Base-by-base conservation (phyloP, 2,329 filamentous ascomycete genomes). In the Graphiopsis chlorocephala region DNA sequence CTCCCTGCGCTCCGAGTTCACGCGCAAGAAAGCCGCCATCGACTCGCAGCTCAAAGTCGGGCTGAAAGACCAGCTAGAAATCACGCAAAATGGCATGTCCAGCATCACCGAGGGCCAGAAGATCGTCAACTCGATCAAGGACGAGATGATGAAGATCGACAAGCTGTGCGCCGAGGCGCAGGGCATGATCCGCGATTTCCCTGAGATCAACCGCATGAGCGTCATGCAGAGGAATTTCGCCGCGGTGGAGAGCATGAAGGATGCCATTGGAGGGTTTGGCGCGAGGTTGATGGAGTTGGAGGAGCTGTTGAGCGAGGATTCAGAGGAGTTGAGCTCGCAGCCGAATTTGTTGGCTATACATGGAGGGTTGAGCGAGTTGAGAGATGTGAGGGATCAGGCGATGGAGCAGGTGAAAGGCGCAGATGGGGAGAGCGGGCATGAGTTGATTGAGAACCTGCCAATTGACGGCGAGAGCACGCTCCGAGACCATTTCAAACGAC, bases 71-170 rank as follows among this genome's bases (percentile, higher is more conserved):
- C 95, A 99, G 83, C 86, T 99, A 65, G 92, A 97, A 80, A 90
- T 93, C 63, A 97, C 95, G 12, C 94, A 98, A 80, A 86, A 90
- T 70, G 95, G 95, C 77, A 97, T 99, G 88, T 90, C 82, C 69
- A 91, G 91, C 68, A 89, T 99, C 69, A 88, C 87, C 52, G 93
- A 97, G 75, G 93, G 93, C 64, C 93, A 98, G 79, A 91, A 93
- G 77, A 92, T 92, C 67, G 91, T 99, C 38, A 90, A 92, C 75
- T 87, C 90, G 72, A 97, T 97, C 80, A 97, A 96, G 78, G 94
- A 98, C 70, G 95, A 99, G 81, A 95, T 99, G 87, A 93, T 96
- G 84, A 96, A 94, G 80, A 98, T 99, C 73, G 95, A 99, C 82
- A 93, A 92, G 80, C 86, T 99, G 69, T 99, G 95, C 81, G 93